A percentile compares a stretch with the other conserved stretches of the same genome.
phyloP scores from a whole-genome alignment of 2,329 filamentous ascomycete species.

The Hysterium pulicare region DNA sequence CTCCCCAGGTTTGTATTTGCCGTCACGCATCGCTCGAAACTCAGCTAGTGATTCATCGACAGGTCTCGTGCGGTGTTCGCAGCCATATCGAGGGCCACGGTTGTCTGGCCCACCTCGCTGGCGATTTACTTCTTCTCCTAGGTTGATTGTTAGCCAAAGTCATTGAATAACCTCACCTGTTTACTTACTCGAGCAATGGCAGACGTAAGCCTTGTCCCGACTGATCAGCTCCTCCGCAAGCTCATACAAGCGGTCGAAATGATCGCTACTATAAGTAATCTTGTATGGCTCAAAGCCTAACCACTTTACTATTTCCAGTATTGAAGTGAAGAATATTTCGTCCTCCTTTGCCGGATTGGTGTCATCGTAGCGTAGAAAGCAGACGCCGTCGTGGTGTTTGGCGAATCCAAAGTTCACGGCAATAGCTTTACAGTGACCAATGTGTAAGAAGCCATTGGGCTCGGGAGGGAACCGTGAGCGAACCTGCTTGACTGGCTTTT shows the following conservation, averaged over 20 bases:
- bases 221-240: constrained; percentile 80
- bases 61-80: constrained; percentile 71
- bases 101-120: constrained; percentile 77
- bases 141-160: constrained; percentile 20
- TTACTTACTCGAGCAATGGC: constrained; percentile 66
- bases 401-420: constrained; percentile 96
- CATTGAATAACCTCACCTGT: background rate
- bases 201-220: constrained; percentile 72
- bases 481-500: constrained; percentile 47
- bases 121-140: constrained; percentile 75
- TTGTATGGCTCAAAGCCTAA: constrained; percentile 74
- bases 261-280: constrained; percentile 85
- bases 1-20: constrained; percentile 80
- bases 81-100: constrained; percentile 69
- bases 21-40: constrained; percentile 87
- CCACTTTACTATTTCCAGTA: constrained; percentile 84
- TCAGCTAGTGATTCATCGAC: constrained; percentile 74
- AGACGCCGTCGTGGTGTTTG: constrained; percentile 72
- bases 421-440: constrained; percentile 94
- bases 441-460: constrained; percentile 90
- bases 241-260: constrained; percentile 84
- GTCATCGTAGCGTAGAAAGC: constrained; percentile 81
- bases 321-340: constrained; percentile 84
- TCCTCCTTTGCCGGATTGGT: constrained; percentile 94
- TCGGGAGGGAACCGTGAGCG: constrained; percentile 51